These are phyloP conservation scores for Skeletonema costatum DNA, from an alignment of 108 stramenopile genomes.

Conservation along the genomic window DNA sequence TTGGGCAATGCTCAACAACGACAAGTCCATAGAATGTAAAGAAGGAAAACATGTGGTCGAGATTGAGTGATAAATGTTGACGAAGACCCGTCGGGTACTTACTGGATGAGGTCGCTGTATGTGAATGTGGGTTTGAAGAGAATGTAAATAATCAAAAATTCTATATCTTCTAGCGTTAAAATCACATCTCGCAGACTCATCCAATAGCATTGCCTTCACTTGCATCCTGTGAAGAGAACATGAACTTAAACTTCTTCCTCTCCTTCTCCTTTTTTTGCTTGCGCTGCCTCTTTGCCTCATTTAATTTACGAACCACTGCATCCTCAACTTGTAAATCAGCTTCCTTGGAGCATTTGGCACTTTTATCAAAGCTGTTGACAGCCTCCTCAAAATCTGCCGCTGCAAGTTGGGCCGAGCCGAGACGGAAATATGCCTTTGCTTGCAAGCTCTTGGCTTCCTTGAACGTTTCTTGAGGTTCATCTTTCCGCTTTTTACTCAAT, in stretches of 20 bases:
- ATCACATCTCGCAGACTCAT: too few species aligned
- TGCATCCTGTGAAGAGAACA: constrained; percentile 39
- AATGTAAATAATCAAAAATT: too few species aligned
- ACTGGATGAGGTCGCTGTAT: too few species aligned
- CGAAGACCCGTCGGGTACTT: too few species aligned
- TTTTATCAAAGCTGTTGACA: constrained; percentile 55
- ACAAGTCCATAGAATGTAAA: too few species aligned
- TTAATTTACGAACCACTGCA: constrained; percentile 60
- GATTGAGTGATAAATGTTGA: too few species aligned
- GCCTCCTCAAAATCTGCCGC: constrained; percentile 59
- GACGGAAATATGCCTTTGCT: constrained; percentile 82
- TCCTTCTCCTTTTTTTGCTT: constrained; percentile 49
- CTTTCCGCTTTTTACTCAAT: constrained; percentile 16
- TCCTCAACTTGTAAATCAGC: constrained; percentile 45
- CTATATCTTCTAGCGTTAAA: too few species aligned
- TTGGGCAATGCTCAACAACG: too few species aligned
- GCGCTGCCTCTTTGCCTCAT: constrained; percentile 60
- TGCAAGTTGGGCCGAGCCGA: constrained; percentile 67
- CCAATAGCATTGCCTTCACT: not conserved
- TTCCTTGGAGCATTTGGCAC: constrained; percentile 49
- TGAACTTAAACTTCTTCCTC: constrained; percentile 69
- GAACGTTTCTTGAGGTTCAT: constrained; percentile 55
- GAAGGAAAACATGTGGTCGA: too few species aligned
- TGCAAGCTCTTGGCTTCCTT: constrained; percentile 58
- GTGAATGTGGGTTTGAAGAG: too few species aligned